Evolutionary conservation across 2,329 filamentous ascomycete genomes (phyloP), one percentile per base, ranked within the genome.

Genomic region (Cylindrodendrum hubeiense): DNA sequence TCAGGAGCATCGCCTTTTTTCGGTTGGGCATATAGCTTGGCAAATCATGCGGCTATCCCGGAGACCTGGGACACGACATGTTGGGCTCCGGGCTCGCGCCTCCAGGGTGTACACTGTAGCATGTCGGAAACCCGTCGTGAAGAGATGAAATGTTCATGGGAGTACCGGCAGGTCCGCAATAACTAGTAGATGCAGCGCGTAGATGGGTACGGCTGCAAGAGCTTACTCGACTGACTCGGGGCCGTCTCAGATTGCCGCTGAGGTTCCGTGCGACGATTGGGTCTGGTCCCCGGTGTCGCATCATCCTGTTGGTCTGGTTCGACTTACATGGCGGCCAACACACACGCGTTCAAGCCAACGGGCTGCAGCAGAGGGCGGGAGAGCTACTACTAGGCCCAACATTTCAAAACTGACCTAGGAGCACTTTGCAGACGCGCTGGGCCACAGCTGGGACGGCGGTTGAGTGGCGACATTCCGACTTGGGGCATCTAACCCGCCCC

Each of bases 11-110:
- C 34, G n/a, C 39, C 39, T 6, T 34, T 30, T 64, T 64, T 64
- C 49, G 43, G 50, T 43, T 46, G 55, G 43, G 50, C 21, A 64
- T 46, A 59, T 51, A 19, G 49, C 61, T 58, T 63, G 60, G 60
- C 60, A 58, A 30, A 44, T 58, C 54, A 53, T 51, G 43, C 60
- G 37, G 28, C 52, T 51, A 60, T 63, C 52, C 50, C 30, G 49
- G 54, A 30, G 54, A 47, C 49, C 54, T 53, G 54, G 43, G 44
- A 50, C 22, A 50, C 12, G 28, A 13, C 28, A 28, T 19, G 19
- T 30, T n/a, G 15, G 37, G 17, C 5, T n/a, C 7, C 37, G 46
- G n/a, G n/a, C 46, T 6, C 9, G 17, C 15, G 26, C 17, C n/a
- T 33, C 28, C 21, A n/a, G 19, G 10, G 47, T 6, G 9, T n/a